phyloP scores from a whole-genome alignment of 768 basidiomycete species.

The Tephrocybe sp. region DNA sequence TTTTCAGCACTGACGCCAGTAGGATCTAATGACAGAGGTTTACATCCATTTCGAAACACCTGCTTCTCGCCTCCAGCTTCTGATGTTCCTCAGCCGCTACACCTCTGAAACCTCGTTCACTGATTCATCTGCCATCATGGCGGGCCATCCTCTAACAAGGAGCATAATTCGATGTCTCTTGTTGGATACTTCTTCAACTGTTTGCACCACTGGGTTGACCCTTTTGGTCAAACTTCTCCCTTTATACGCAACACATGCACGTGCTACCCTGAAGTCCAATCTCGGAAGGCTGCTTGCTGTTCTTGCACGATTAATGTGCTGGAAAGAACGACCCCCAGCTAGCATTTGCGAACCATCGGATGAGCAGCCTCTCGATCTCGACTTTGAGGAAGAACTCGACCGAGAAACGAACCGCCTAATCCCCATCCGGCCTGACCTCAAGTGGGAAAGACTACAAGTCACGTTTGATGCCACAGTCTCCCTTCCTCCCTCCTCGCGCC shows the following conservation, averaged over 20 bases:
- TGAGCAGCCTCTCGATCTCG: conserved; percentile 30
- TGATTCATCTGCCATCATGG: conserved; percentile 47
- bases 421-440: conserved; percentile 51
- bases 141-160: conserved; percentile 61
- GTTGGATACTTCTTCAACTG: conserved; percentile 74
- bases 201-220: conserved; percentile 62
- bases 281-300: conserved; percentile 69
- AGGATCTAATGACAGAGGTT: conserved; percentile 75
- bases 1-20: conserved; percentile 7
- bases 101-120: conserved; percentile 56
- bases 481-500: conserved; percentile 57
- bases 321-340: conserved; percentile 56
- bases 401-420: conserved; percentile 37
- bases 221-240: conserved; percentile 74
- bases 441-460: conserved; percentile 68
- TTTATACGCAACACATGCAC: conserved; percentile 65
- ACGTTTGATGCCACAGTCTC: conserved; percentile 55
- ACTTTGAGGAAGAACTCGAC: conserved; percentile 41
- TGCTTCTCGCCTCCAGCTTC: conserved; percentile 65
- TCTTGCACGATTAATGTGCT: conserved; percentile 71
- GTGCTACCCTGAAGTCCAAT: conserved; percentile 50
- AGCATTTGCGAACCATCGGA: conserved; percentile 26
- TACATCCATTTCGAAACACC: conserved; percentile 61
- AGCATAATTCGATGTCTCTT: conserved; percentile 67
- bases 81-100: conserved; percentile 64